Percentiles rank a stretch among this genome's conserved stretches.
Conservation (phyloP, 306 rosid species). For the Hippophae rhamnoides region DNA sequence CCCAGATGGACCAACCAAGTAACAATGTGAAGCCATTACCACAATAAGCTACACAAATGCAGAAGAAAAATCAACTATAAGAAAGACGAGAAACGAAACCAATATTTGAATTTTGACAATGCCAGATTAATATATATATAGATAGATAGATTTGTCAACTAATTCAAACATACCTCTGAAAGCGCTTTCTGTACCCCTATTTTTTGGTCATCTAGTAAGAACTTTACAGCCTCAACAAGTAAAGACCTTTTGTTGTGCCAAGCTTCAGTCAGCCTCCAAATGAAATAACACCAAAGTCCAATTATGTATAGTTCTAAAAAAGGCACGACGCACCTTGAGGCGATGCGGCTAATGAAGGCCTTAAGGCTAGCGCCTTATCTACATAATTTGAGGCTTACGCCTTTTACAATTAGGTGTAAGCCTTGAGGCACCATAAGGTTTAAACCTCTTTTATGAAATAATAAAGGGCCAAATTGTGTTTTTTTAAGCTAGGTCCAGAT, state of each 20-base stretch:
- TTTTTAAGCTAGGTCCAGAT: too few relatives aligned
- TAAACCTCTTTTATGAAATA: too few relatives aligned
- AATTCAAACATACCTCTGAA: slow-evolving; percentile 52
- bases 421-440: too few relatives aligned
- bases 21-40: slow-evolving; percentile 96
- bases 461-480: too few relatives aligned
- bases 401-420: too few relatives aligned
- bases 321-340: too few relatives aligned
- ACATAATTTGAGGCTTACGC: too few relatives aligned
- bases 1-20: slow-evolving; percentile 87
- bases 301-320: too few relatives aligned
- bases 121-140: too few relatives aligned
- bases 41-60: slow-evolving; percentile 65
- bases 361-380: too few relatives aligned
- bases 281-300: slow-evolving; percentile 18
- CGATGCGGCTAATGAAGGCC: too few relatives aligned
- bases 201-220: slow-evolving; percentile 68
- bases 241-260: slow-evolving; percentile 77
- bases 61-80: slow-evolving; percentile 4
- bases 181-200: slow-evolving; percentile 72
- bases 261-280: slow-evolving; percentile 72
- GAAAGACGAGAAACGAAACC: slow-evolving; percentile 7
- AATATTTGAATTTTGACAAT: neutral
- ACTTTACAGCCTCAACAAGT: slow-evolving; percentile 71
- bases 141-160: slow-evolving; percentile 1